Evolutionary conservation across 257 asterid genomes (phyloP).

Genomic region (Paulownia fortunei): DNA sequence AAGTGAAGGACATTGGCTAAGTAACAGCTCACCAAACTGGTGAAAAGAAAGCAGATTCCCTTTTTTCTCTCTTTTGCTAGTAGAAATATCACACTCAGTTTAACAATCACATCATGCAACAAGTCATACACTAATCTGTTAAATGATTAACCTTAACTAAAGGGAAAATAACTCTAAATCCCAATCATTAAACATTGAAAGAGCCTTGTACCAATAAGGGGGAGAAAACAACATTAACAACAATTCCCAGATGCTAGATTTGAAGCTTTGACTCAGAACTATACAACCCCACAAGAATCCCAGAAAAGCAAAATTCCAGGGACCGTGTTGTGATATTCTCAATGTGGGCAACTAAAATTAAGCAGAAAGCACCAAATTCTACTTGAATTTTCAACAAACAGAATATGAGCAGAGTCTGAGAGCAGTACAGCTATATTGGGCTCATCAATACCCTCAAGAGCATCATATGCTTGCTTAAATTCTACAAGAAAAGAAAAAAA

Average conservation of each 20-base stretch:
- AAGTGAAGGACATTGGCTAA: constrained; percentile 50
- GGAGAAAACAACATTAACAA: background rate
- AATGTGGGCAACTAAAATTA: constrained; percentile 42
- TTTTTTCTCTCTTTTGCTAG: constrained; percentile 36
- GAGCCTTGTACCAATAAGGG: background rate
- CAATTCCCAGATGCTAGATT: constrained; percentile 35
- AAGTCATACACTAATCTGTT: background rate
- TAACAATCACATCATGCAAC: background rate
- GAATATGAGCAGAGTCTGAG: constrained; percentile 40
- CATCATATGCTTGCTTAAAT: constrained; percentile 57
- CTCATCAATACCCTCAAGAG: constrained; percentile 38
- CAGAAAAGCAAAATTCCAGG: constrained; percentile 39
- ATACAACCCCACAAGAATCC: constrained; percentile 56
- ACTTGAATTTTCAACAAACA: constrained; percentile 41
- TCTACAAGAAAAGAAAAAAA: constrained; percentile 36
- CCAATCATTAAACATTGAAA: constrained; percentile 21
- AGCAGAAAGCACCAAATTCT: constrained; percentile 45
- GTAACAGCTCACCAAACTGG: constrained; percentile 65
- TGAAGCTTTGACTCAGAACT: constrained; percentile 46
- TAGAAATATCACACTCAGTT: background rate
- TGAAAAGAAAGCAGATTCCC: constrained; percentile 84
- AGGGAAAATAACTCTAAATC: constrained; percentile 3
- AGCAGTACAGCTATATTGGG: constrained; percentile 44
- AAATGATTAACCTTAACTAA: constrained; percentile 25
- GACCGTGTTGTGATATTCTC: constrained; percentile 50